A percentile compares a stretch with the other conserved stretches of the same genome.
These are phyloP conservation scores for Amanita jacksonii DNA, from an alignment of 768 basidiomycete genomes.

Conservation along the genomic window DNA sequence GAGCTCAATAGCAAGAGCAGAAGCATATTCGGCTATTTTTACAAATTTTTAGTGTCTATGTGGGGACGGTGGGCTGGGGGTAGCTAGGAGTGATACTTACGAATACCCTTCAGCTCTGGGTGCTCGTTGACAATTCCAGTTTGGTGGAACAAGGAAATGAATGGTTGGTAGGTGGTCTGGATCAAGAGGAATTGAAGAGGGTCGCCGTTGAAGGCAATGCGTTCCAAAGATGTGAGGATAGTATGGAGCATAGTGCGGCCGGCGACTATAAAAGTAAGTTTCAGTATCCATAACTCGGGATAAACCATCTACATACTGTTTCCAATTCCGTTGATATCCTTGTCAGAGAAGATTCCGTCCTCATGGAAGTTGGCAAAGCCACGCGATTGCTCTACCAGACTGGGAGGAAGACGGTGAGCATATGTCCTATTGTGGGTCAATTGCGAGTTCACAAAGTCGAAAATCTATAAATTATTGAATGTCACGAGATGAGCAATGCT, in stretches of 20 bases:
- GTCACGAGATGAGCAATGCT: slow-evolving; percentile 10
- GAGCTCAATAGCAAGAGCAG: slow-evolving; percentile 72
- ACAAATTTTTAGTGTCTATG: slow-evolving; percentile 1
- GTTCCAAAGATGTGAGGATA: slow-evolving; percentile 61
- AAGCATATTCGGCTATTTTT: slow-evolving; percentile 55
- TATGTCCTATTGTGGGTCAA: slow-evolving; percentile 78
- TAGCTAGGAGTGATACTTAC: slow-evolving; percentile 31
- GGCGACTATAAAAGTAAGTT: slow-evolving; percentile 43
- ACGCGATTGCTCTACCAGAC: slow-evolving; percentile 63
- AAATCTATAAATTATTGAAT: slow-evolving; percentile 36
- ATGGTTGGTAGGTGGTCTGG: slow-evolving; percentile 82
- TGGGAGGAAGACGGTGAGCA: slow-evolving; percentile 73
- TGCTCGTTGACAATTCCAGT: slow-evolving; percentile 49
- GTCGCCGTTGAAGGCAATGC: slow-evolving; percentile 71
- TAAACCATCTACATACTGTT: slow-evolving; percentile 48
- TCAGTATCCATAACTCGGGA: neutral
- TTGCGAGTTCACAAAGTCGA: slow-evolving; percentile 69
- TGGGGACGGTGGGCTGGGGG: neutral
- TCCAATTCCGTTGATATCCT: slow-evolving; percentile 54
- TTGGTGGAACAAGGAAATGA: slow-evolving; percentile 81
- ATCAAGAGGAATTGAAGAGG: slow-evolving; percentile 72
- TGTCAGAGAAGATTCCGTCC: slow-evolving; percentile 59
- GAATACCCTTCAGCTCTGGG: slow-evolving; percentile 53
- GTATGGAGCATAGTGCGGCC: slow-evolving; percentile 71
- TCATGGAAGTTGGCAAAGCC: slow-evolving; percentile 76